Conservation (phyloP, 192 early-diverging fungal genomes). For the Entomortierella parvispora region DNA sequence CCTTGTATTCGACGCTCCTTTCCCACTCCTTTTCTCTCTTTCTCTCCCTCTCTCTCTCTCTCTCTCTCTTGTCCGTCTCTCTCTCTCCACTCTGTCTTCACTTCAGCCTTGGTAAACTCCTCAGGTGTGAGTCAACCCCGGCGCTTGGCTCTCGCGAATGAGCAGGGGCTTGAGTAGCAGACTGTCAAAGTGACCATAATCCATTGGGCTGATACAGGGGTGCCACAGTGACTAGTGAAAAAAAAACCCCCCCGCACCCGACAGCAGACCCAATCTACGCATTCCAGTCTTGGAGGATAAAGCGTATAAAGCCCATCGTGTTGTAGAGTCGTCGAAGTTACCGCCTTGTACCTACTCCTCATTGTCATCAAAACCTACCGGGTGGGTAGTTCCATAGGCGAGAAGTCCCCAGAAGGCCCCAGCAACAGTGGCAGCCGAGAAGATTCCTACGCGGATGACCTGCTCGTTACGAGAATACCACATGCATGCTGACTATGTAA, state of each 20-base stretch:
- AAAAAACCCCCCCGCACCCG: not conserved
- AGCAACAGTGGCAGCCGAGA: constrained; percentile 55
- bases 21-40: too few relatives aligned
- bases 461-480: constrained; percentile 64
- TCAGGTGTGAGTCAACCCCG: not conserved
- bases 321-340: too few relatives aligned
- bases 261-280: too few relatives aligned
- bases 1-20: too few relatives aligned
- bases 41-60: too few relatives aligned
- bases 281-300: too few relatives aligned
- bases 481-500: constrained; percentile 35
- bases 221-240: not conserved
- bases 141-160: not conserved
- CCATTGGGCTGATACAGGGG: not conserved
- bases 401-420: constrained; percentile 68
- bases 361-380: too few relatives aligned
- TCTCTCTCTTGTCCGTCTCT: too few relatives aligned
- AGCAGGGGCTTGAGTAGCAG: not conserved
- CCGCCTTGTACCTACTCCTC: too few relatives aligned
- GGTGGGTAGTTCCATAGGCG: constrained; percentile 61
- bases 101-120: not conserved
- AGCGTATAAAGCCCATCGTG: too few relatives aligned
- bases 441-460: constrained; percentile 57
- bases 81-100: too few relatives aligned
- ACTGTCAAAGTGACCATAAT: not conserved